Conservation (phyloP, 257 asterid species). For the Coffea eugenioides region DNA sequence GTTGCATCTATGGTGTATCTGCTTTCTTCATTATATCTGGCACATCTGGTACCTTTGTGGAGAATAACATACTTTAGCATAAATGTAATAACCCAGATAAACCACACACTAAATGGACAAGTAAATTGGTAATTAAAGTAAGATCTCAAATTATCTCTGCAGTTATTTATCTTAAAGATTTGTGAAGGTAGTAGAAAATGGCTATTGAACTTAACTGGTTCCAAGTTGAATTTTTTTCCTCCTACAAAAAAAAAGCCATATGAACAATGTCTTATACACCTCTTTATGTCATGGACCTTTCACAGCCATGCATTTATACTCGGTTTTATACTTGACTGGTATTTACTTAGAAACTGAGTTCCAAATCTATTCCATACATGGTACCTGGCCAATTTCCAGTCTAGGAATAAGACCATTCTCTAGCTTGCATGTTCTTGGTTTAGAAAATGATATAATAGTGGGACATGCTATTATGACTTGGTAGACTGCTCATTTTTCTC, state of each 20-base stretch:
- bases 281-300: background rate
- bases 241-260: background rate
- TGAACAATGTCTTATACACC: background rate
- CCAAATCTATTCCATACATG: background rate
- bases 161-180: background rate
- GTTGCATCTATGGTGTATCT: background rate
- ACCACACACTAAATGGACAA: background rate
- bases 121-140: background rate
- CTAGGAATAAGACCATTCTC: background rate
- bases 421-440: background rate
- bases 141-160: background rate
- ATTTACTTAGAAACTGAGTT: background rate
- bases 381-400: background rate
- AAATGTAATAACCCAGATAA: background rate
- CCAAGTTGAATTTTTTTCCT: background rate
- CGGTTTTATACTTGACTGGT: background rate
- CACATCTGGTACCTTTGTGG: background rate
- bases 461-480: background rate
- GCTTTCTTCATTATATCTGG: background rate
- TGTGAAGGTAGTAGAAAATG: background rate
- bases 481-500: background rate
- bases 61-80: background rate
- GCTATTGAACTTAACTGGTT: background rate
- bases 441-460: background rate
- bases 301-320: background rate